A percentile compares a stretch with the other conserved stretches of the same genome.
Conservation (phyloP, 2,329 filamentous ascomycete species). For the Talaromyces sp. region DNA sequence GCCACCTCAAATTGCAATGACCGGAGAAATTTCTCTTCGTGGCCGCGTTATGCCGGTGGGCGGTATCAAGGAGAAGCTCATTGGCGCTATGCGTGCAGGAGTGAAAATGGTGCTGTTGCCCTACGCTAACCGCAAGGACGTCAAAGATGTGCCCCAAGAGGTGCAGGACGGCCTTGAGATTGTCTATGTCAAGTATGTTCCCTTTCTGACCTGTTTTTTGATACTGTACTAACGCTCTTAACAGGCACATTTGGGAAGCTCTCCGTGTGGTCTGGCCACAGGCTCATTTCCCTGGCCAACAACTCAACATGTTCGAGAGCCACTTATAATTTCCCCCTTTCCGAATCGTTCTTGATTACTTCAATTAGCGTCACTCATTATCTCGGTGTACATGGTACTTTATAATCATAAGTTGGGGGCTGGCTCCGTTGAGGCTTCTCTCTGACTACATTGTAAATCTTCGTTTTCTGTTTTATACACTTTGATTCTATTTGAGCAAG, state of each 20-base stretch:
- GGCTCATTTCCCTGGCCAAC: constrained; percentile 74
- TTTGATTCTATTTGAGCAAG: neutral
- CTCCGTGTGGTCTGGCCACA: constrained; percentile 91
- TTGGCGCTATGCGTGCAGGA: constrained; percentile 86
- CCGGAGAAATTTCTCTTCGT: constrained; percentile 73
- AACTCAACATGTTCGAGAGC: constrained; percentile 71
- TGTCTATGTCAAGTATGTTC: constrained; percentile 76
- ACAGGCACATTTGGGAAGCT: constrained; percentile 89
- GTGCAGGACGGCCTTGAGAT: constrained; percentile 85
- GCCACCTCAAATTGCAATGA: constrained; percentile 93
- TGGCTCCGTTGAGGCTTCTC: neutral
- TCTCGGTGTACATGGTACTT: constrained; percentile 13
- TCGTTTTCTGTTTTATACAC: neutral
- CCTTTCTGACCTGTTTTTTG: neutral
- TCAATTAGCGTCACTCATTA: constrained; percentile 8
- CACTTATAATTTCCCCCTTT: constrained; percentile 57
- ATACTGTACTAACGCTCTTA: constrained; percentile 26
- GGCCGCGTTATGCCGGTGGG: constrained; percentile 92
- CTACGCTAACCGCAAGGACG: constrained; percentile 85
- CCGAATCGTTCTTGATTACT: constrained; percentile 9
- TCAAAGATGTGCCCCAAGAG: constrained; percentile 84
- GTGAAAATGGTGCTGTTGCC: constrained; percentile 93
- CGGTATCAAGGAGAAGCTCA: constrained; percentile 98
- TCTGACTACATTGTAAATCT: neutral
- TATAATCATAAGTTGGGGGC: neutral